Evolutionary conservation across 495 filamentous ascomycete genomes (phyloP), one percentile per base, ranked within the genome.

Genomic region (Clohesyomyces aquaticus): DNA sequence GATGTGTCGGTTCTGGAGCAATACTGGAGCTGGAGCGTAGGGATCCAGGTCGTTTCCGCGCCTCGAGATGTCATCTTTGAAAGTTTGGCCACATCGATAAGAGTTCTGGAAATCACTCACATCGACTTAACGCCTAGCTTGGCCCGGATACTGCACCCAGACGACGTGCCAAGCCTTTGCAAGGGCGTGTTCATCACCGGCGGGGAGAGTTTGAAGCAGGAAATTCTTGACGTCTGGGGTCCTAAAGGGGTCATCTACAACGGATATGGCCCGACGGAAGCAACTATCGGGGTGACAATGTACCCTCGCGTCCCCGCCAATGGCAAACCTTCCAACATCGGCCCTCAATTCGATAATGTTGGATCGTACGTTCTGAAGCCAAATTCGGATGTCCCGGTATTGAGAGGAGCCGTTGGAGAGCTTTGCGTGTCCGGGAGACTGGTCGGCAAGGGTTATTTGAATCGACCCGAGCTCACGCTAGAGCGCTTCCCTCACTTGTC

Each of bases 1-100:
- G 91, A 96, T 67, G 91, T 94, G 21, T 91, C 88, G 26, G 88
- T 94, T 4, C 77, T 94, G 16, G 91, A 96, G 72, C 90, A 93
- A 66, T 95, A 89, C 73, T 94, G 89, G 89, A 91, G 83, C 50
- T 95, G 91, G 91, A 90, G 84, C 48, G 87, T 91, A 11, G 90
- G 91, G 6, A 90, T 94, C 45, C 86, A 87, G 10, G 83, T 94
- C 4, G 87, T 89, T 1, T 88, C 88, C 16, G 90, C 87, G 2
- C 87, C 90, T 0, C 81, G 87, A 61, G 90, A 94, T 69, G 62
- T 93, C 9, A 83, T 95, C 9, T 86, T 94, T 28, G 85, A 91
- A 58, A 89, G 95, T 69, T 74, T 96, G 11, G 78, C 87, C 0
- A 82, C 79, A 1, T 84, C 87, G 16, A 91, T 96, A 32, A 81